These are phyloP conservation scores for Parascedosporium putredinis DNA, from an alignment of 2,329 filamentous ascomycete genomes.

Conservation along the genomic window DNA sequence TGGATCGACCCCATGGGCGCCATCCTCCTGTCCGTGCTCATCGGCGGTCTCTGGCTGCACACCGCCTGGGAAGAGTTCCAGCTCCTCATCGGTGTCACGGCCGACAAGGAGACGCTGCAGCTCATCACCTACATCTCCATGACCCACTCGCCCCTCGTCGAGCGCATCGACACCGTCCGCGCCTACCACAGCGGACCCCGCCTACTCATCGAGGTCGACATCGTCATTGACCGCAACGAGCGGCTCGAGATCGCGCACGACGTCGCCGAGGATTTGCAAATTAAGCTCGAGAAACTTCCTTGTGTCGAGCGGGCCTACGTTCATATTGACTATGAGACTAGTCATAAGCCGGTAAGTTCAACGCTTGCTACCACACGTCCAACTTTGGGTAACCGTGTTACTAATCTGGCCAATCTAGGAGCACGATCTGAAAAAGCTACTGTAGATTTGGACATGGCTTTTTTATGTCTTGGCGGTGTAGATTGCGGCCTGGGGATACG, in stretches of 20 bases:
- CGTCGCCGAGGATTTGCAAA: constrained; percentile 85
- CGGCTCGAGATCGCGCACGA: constrained; percentile 77
- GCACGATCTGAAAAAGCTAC: constrained; percentile 54
- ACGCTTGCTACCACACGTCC: neutral
- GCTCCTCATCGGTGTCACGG: constrained; percentile 79
- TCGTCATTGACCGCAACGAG: constrained; percentile 76
- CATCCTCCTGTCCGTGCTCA: constrained; percentile 68
- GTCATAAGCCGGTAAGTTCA: constrained; percentile 68
- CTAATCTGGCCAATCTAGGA: constrained; percentile 25
- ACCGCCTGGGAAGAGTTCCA: constrained; percentile 87
- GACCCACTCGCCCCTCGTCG: constrained; percentile 75
- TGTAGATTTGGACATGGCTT: too few relatives aligned
- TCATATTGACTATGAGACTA: constrained; percentile 95
- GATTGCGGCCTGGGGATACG: too few relatives aligned
- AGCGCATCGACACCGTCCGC: constrained; percentile 86
- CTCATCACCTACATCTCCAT: constrained; percentile 90
- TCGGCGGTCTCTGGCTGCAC: constrained; percentile 69
- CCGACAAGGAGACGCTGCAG: constrained; percentile 76
- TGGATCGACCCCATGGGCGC: constrained; percentile 94
- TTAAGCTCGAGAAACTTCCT: constrained; percentile 84
- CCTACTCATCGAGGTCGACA: constrained; percentile 89
- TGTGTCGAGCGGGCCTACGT: constrained; percentile 92
- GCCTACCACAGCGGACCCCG: constrained; percentile 85
- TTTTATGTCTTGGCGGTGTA: too few relatives aligned
- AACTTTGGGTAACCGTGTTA: neutral